Conservation (phyloP, 345 rosid genomes). For the Ceriops decandra region DNA sequence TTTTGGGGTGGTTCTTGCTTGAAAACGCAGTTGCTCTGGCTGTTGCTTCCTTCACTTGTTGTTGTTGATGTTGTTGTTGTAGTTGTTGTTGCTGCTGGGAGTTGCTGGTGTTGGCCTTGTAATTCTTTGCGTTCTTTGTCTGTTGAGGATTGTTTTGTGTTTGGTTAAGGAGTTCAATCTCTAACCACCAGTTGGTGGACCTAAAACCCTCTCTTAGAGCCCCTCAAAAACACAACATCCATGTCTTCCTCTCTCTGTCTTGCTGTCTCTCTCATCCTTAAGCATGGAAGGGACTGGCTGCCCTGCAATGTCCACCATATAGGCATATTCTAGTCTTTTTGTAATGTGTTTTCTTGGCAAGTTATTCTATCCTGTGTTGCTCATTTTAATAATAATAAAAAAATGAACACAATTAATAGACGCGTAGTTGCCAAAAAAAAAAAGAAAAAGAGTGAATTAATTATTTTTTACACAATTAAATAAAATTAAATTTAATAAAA, state of each 20-base stretch:
- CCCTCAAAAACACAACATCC: slow-evolving; percentile 20
- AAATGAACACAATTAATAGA: not conserved
- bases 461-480: not conserved
- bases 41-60: slow-evolving; percentile 16
- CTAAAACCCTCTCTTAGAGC: slow-evolving; percentile 67
- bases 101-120: slow-evolving; percentile 4
- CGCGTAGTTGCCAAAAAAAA: not conserved
- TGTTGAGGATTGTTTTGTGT: slow-evolving; percentile 31
- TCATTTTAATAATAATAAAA: not conserved
- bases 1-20: slow-evolving; percentile 23
- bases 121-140: slow-evolving; percentile 18
- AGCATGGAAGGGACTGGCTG: slow-evolving; percentile 44
- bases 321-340: slow-evolving; percentile 33
- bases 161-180: slow-evolving; percentile 74
- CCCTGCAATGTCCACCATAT: slow-evolving; percentile 63
- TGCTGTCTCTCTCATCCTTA: slow-evolving; percentile 47
- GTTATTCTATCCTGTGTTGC: not conserved
- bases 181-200: slow-evolving; percentile 95
- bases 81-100: slow-evolving; percentile 18
- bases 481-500: not conserved
- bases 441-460: not conserved
- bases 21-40: slow-evolving; percentile 18
- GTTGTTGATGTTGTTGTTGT: slow-evolving; percentile 13
- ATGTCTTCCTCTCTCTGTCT: slow-evolving; percentile 13
- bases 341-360: not conserved